A percentile compares a stretch with the other conserved stretches of the same genome.
Conservation (phyloP, 2,329 filamentous ascomycete genomes). For the Pseudogymnoascus sp. region DNA sequence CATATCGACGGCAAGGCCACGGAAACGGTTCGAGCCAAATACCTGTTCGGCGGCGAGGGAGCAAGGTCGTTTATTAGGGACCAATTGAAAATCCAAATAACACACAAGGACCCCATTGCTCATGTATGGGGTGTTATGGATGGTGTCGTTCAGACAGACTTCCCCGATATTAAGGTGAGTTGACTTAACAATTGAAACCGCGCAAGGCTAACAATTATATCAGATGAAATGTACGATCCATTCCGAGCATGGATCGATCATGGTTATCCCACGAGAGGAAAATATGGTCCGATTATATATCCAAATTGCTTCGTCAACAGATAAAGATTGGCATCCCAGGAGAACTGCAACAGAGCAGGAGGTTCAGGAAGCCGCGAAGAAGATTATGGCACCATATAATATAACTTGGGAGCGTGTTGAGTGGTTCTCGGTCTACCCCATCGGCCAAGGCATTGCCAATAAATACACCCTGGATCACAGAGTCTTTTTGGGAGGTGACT, state of each 20-base stretch:
- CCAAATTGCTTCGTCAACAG: slow-evolving; percentile 54
- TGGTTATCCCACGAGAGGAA: slow-evolving; percentile 68
- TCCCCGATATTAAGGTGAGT: slow-evolving; percentile 63
- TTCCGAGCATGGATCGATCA: slow-evolving; percentile 64
- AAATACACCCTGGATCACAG: slow-evolving; percentile 59
- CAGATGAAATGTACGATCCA: slow-evolving; percentile 70
- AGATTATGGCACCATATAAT: slow-evolving; percentile 56
- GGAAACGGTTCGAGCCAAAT: slow-evolving; percentile 61
- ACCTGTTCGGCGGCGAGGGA: slow-evolving; percentile 64
- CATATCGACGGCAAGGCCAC: slow-evolving; percentile 63
- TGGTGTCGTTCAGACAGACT: slow-evolving; percentile 62
- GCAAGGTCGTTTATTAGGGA: slow-evolving; percentile 58
- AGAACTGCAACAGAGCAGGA: slow-evolving; percentile 54
- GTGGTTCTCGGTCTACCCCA: slow-evolving; percentile 71
- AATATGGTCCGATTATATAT: slow-evolving; percentile 64
- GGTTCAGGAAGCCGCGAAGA: slow-evolving; percentile 57
- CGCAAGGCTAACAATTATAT: slow-evolving; percentile 39
- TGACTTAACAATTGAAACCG: slow-evolving; percentile 20
- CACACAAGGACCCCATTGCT: slow-evolving; percentile 59
- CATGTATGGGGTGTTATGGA: slow-evolving; percentile 73
- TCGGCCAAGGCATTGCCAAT: slow-evolving; percentile 64
- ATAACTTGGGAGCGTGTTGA: slow-evolving; percentile 60
- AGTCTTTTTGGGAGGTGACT: slow-evolving; percentile 68
- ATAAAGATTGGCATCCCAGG: slow-evolving; percentile 51
- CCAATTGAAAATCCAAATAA: slow-evolving; percentile 60